These are phyloP conservation scores for Picea sitchensis DNA, from an alignment of 75 land plant species.

Conservation along the genomic window DNA sequence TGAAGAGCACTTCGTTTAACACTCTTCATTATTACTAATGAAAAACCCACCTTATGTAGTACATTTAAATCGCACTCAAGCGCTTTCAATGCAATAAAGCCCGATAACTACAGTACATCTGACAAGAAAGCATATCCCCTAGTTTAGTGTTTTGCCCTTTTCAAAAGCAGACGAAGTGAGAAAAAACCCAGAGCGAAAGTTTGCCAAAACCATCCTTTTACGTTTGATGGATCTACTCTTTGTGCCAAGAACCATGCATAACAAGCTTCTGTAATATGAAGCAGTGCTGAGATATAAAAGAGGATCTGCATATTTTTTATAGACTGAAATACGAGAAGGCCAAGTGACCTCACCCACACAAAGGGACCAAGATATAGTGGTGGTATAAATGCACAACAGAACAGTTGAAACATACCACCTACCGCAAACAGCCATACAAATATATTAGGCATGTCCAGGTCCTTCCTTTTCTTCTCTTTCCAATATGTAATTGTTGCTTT, in stretches of 20 bases:
- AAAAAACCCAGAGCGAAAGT: slow-evolving; percentile 69
- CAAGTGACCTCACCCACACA: slow-evolving; percentile 25
- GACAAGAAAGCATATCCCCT: neutral
- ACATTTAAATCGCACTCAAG: too few relatives aligned
- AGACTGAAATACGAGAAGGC: slow-evolving; percentile 50
- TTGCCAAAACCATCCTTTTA: slow-evolving; percentile 90
- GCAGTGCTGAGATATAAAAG: slow-evolving; percentile 25
- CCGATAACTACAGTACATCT: too few relatives aligned
- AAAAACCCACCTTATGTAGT: too few relatives aligned
- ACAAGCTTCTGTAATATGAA: slow-evolving; percentile 57
- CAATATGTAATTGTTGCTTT: slow-evolving; percentile 71
- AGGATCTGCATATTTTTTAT: slow-evolving; percentile 27
- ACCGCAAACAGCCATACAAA: slow-evolving; percentile 35
- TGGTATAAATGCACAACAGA: slow-evolving; percentile 67
- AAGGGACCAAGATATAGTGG: slow-evolving; percentile 49
- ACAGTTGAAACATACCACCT: slow-evolving; percentile 42
- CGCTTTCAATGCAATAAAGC: too few relatives aligned
- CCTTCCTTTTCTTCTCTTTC: slow-evolving; percentile 56
- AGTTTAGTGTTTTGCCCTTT: slow-evolving; percentile 23
- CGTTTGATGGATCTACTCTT: slow-evolving; percentile 68
- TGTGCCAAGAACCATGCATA: slow-evolving; percentile 83
- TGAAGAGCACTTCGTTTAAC: too few relatives aligned
- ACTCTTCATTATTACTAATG: too few relatives aligned
- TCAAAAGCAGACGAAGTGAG: slow-evolving; percentile 58
- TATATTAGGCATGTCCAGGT: slow-evolving; percentile 55